Evolutionary conservation across 345 rosid species (phyloP).

Genomic region (Clarkia xantiana): DNA sequence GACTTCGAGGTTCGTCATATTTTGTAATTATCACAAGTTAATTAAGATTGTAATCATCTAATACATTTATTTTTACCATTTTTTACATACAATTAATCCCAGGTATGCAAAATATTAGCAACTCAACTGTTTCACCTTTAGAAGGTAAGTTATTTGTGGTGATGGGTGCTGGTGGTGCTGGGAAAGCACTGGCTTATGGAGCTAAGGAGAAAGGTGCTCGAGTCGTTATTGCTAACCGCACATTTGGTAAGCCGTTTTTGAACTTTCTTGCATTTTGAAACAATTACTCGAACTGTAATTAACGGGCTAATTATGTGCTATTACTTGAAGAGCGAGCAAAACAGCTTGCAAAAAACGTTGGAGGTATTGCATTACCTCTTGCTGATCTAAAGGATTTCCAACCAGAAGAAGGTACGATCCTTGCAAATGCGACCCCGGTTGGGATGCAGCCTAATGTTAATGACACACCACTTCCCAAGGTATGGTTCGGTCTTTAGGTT

Average conservation of each 20-base stretch:
- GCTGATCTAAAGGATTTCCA: conserved; percentile 48
- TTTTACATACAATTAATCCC: too few relatives aligned
- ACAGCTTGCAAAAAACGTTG: conserved; percentile 55
- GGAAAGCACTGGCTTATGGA: conserved; percentile 91
- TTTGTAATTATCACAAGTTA: too few relatives aligned
- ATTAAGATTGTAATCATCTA: conserved; percentile 1
- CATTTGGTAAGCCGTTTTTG: conserved; percentile 70
- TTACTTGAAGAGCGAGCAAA: conserved; percentile 45
- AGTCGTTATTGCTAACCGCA: conserved; percentile 78
- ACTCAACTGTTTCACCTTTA: conserved; percentile 36
- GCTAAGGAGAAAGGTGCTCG: conserved; percentile 86
- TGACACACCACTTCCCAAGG: conserved; percentile 84
- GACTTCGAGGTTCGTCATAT: conserved; percentile 79
- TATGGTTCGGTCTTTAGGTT: conserved; percentile 7
- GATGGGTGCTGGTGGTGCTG: conserved; percentile 95
- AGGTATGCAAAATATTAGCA: conserved; percentile 26
- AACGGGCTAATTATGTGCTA: too few relatives aligned
- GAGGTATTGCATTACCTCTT: conserved; percentile 66
- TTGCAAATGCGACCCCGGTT: conserved; percentile 84
- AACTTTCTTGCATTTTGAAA: too few relatives aligned
- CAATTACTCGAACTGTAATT: too few relatives aligned
- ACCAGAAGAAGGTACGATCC: conserved; percentile 69
- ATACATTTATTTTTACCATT: conserved; percentile 10
- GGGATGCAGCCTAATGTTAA: conserved; percentile 89
- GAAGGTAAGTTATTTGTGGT: conserved; percentile 73